phyloP scores from a whole-genome alignment of 345 rosid species.

The Raphanus raphanistrum region DNA sequence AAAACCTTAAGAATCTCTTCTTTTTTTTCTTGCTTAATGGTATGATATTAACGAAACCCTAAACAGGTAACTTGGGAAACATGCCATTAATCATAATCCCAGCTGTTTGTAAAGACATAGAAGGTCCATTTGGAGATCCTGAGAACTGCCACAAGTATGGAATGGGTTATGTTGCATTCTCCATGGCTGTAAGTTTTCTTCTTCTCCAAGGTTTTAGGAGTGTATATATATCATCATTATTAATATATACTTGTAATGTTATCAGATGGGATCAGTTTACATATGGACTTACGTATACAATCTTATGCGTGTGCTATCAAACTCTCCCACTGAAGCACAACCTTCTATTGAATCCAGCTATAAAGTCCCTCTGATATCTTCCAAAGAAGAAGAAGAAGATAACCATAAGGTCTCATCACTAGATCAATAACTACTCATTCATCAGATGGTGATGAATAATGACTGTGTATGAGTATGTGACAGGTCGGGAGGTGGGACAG shows the following conservation, averaged over 20 bases:
- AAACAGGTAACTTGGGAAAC: slow-evolving; percentile 66
- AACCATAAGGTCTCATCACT: slow-evolving; percentile 20
- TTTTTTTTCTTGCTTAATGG: neutral
- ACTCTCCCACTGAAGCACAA: slow-evolving; percentile 22
- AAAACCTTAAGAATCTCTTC: neutral
- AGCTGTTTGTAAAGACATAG: slow-evolving; percentile 62
- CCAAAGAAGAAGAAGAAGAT: slow-evolving; percentile 31
- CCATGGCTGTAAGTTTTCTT: slow-evolving; percentile 58
- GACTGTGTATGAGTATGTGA: slow-evolving; percentile 14
- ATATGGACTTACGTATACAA: slow-evolving; percentile 60
- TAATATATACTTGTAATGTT: neutral
- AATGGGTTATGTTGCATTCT: slow-evolving; percentile 61
- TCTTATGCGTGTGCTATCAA: slow-evolving; percentile 51
- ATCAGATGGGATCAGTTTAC: slow-evolving; percentile 60
- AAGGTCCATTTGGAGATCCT: slow-evolving; percentile 65
- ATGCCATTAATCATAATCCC: slow-evolving; percentile 64
- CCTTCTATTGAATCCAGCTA: slow-evolving; percentile 32
- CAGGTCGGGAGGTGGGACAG: slow-evolving; percentile 39
- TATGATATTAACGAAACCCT: neutral
- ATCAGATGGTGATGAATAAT: slow-evolving; percentile 6
- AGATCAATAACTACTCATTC: neutral
- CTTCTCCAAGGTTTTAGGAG: neutral
- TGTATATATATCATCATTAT: neutral
- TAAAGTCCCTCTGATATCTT: slow-evolving; percentile 45
- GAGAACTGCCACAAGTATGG: slow-evolving; percentile 51